phyloP scores from a whole-genome alignment of 1,284 basidiomycete genomes.

The Coniferiporia sulphurascens region DNA sequence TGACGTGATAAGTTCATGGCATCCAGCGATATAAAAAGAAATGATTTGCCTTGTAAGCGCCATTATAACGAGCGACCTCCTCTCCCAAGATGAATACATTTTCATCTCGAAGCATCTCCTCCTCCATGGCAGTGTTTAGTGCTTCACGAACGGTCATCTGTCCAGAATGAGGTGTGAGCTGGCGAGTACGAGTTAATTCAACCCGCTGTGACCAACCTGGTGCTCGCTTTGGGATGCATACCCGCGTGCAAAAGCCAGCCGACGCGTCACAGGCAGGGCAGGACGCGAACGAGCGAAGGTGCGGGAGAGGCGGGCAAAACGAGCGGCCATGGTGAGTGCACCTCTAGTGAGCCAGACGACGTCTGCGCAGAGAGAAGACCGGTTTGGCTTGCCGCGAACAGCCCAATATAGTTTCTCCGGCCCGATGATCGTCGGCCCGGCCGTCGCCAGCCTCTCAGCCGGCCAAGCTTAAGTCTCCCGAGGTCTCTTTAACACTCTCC shows the following conservation, averaged over 20 bases:
- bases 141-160: conserved; percentile 99
- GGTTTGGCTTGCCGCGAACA: no score
- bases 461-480: no score
- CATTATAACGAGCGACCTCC: conserved; percentile 98
- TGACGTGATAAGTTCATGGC: conserved; percentile 66
- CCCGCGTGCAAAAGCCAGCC: conserved; percentile 43
- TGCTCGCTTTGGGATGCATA: conserved; percentile 63
- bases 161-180: neutral
- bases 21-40: neutral
- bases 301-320: conserved; percentile 62
- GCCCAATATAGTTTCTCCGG: no score
- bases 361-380: no score
- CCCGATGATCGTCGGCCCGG: no score
- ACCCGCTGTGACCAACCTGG: conserved; percentile 37
- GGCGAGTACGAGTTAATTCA: conserved; percentile 18
- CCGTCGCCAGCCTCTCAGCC: no score
- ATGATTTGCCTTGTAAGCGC: conserved; percentile 88
- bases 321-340: conserved; percentile 50
- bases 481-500: no score
- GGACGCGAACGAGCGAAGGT: conserved; percentile 41
- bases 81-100: conserved; percentile 96
- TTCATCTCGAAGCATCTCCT: conserved; percentile 98
- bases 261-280: conserved; percentile 33
- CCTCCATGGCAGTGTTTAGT: conserved; percentile 97
- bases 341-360: no score